Conservation (phyloP, 169 alveolate genomes). For the Eimeria sp. region DNA sequence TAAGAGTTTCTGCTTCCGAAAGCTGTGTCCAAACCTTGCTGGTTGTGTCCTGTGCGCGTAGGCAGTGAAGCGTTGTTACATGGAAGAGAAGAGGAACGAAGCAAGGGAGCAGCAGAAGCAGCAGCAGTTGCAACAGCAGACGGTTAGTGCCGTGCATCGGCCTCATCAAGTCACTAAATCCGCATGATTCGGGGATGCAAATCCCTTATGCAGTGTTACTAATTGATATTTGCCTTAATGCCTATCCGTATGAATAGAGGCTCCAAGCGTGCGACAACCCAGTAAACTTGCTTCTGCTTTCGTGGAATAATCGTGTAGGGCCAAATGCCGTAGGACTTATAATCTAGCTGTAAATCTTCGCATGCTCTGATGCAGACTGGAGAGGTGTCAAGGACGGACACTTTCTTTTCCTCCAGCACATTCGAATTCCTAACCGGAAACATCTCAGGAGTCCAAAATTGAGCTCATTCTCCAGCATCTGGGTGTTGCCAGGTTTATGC, state of each 20-base stretch:
- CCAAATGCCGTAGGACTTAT: background rate
- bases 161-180: background rate
- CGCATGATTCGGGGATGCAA: background rate
- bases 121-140: constrained; percentile 27
- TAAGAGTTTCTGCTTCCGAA: background rate
- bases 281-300: background rate
- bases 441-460: background rate
- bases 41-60: constrained; percentile 62
- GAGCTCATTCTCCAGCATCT: background rate
- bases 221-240: background rate
- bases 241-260: background rate
- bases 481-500: background rate
- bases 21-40: background rate
- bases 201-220: background rate
- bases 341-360: background rate
- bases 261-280: background rate
- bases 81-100: constrained; percentile 91
- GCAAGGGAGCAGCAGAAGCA: constrained; percentile 51
- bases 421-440: constrained; percentile 20
- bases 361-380: constrained; percentile 34
- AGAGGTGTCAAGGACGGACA: constrained; percentile 3
- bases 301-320: background rate
- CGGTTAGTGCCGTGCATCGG: constrained; percentile 24
- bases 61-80: constrained; percentile 91
- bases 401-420: constrained; percentile 24